Conservation (phyloP, 257 asterid genomes). For the Nicotiana attenuata region DNA sequence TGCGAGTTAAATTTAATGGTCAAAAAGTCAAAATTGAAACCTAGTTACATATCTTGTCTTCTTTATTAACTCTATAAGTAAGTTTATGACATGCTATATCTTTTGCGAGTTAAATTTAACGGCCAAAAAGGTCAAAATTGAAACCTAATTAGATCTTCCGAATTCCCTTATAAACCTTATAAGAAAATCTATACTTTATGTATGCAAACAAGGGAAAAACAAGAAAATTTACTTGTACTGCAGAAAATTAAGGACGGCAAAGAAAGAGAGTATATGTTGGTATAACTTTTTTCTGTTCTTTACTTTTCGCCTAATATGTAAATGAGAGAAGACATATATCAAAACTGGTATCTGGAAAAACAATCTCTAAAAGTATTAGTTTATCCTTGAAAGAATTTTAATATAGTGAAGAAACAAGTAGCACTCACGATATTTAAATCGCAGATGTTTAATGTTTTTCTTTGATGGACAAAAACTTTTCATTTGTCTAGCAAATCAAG, state of each 20-base stretch:
- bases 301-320: neutral
- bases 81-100: neutral
- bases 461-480: too few species aligned
- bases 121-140: too few species aligned
- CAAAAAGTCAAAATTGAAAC: too few species aligned
- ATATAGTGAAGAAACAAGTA: neutral
- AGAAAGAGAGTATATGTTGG: neutral
- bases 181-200: too few species aligned
- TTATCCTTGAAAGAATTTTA: neutral
- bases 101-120: too few species aligned
- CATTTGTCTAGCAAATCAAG: neutral
- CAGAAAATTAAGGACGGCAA: too few species aligned
- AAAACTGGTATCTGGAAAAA: neutral
- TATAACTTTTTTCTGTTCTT: neutral
- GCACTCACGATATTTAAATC: neutral
- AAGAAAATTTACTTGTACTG: neutral
- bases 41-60: too few species aligned
- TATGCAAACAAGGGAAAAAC: too few species aligned
- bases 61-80: too few species aligned
- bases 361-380: neutral
- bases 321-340: neutral
- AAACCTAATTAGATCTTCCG: neutral
- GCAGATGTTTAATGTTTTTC: too few species aligned
- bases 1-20: too few species aligned
- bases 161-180: too few species aligned